Base-by-base conservation (phyloP, 1,139 yeast genomes). In the Geotrichum fermentans region DNA sequence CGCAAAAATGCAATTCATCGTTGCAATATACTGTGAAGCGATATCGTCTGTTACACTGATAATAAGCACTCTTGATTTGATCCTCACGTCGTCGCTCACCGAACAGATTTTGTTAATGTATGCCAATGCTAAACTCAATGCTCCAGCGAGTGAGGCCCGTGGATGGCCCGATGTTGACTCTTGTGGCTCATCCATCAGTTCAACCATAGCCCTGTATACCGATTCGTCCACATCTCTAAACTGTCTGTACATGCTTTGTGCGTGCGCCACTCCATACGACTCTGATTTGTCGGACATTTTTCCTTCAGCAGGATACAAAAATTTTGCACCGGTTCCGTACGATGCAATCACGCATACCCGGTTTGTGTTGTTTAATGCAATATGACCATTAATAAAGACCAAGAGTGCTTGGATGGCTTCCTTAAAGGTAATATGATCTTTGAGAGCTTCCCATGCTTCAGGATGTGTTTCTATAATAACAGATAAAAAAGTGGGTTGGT, bases 1-100 rank as follows among this genome's bases (percentile, higher is more conserved):
- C 0, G 97, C 94, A 68, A 94, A 94, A 39, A 92, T 90, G 56
- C 94, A 78, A 66, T 94, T 94, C 98, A 94, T 94, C 43, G 89
- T 82, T 3, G 97, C 87, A 38, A 92, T 87, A 65, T 94, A 94
- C 53, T 87, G 87, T 47, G 88, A 72, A 18, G 88, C 80, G 50
- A 82, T 80, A 58, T 88, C 94, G 55, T 83, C 89, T 55, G 83
- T 81, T 17, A 85, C 83, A 49, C 87, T 82, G 2, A 92, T 73
- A 5, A 89, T 78, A 55, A 94, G 66, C 10, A 92, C 74, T 46
- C 97, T 70, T 0, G 96, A 79, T 56, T 82, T 82, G 66, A 85
- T 70, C 18, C 78, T 40, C 39, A 51, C 33, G 47, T 59, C 66
- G 28, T 56, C 60, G 4, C 55, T 52, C 4, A 54, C 50, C 16